A percentile compares a stretch with the other conserved stretches of the same genome.
phyloP scores from a whole-genome alignment of 257 asterid species.

The Datura wrightii region DNA sequence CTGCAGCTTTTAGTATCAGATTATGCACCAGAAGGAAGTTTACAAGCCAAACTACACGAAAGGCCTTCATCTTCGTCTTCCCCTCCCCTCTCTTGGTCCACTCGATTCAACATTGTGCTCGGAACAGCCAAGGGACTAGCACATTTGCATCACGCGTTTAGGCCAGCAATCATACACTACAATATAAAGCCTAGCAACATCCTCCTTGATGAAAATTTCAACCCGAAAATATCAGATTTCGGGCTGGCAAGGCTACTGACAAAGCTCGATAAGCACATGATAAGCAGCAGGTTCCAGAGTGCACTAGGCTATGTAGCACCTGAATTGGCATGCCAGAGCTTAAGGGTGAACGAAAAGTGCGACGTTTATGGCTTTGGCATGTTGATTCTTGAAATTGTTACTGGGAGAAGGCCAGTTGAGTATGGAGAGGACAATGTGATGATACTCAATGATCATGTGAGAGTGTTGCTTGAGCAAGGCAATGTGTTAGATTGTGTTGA shows the following conservation, averaged over 20 bases:
- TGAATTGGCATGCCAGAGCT: conserved; percentile 84
- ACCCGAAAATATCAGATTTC: conserved; percentile 77
- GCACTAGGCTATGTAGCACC: conserved; percentile 94
- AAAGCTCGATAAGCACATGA: conserved; percentile 64
- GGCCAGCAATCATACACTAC: conserved; percentile 87
- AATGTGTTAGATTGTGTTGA: conserved; percentile 80
- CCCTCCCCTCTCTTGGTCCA: conserved; percentile 66
- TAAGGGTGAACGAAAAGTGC: conserved; percentile 89
- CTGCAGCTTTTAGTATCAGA: conserved; percentile 81
- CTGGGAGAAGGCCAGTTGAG: conserved; percentile 77
- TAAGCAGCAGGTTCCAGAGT: conserved; percentile 66
- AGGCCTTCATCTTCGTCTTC: conserved; percentile 37
- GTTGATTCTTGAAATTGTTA: conserved; percentile 79
- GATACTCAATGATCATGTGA: conserved; percentile 78
- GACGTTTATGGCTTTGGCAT: conserved; percentile 91
- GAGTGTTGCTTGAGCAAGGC: conserved; percentile 79
- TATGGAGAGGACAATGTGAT: conserved; percentile 88
- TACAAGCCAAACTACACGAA: conserved; percentile 68
- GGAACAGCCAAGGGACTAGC: conserved; percentile 94
- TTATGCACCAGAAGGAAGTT: conserved; percentile 63
- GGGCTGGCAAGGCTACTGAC: conserved; percentile 75
- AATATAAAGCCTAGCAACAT: conserved; percentile 82
- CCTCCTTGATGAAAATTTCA: conserved; percentile 68
- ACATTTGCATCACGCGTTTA: conserved; percentile 77
- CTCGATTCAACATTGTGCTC: conserved; percentile 64